These are phyloP conservation scores for Chamaenerion angustifolium DNA, from an alignment of 345 rosid genomes.

Conservation along the genomic window DNA sequence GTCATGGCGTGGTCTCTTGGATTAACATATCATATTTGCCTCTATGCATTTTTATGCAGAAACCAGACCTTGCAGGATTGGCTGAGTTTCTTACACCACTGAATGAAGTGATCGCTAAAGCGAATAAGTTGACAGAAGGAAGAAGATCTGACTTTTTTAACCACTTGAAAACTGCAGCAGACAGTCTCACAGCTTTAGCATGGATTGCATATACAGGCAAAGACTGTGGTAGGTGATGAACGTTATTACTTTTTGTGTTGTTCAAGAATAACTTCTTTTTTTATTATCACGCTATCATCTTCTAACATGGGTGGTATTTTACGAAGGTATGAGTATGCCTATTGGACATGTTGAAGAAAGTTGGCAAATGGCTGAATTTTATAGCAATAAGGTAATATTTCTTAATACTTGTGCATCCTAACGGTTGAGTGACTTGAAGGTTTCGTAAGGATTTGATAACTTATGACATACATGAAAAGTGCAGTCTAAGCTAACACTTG, in stretches of 20 bases:
- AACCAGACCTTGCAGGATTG: conserved; percentile 62
- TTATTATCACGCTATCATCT: no score
- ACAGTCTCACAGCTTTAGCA: conserved; percentile 80
- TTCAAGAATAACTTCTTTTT: no score
- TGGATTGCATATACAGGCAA: conserved; percentile 93
- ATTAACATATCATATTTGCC: no score
- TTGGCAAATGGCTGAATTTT: conserved; percentile 98
- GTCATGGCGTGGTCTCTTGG: no score
- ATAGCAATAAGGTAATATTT: conserved; percentile 70
- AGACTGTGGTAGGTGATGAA: conserved; percentile 57
- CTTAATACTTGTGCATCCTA: no score
- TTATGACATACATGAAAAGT: no score
- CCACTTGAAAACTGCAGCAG: conserved; percentile 72
- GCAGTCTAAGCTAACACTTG: no score
- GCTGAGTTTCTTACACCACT: conserved; percentile 73
- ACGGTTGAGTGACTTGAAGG: no score
- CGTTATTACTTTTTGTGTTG: neutral
- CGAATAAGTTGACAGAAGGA: conserved; percentile 70
- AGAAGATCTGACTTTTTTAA: conserved; percentile 81
- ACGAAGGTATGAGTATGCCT: conserved; percentile 93
- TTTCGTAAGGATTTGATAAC: no score
- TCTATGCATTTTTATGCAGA: conserved; percentile 25
- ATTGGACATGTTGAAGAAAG: conserved; percentile 94
- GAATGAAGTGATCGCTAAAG: conserved; percentile 67
- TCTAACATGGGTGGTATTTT: neutral